A percentile compares a stretch with the other conserved stretches of the same genome.
Evolutionary conservation across 148 eudicot species (phyloP).

Genomic region (Amaranthus palmeri): DNA sequence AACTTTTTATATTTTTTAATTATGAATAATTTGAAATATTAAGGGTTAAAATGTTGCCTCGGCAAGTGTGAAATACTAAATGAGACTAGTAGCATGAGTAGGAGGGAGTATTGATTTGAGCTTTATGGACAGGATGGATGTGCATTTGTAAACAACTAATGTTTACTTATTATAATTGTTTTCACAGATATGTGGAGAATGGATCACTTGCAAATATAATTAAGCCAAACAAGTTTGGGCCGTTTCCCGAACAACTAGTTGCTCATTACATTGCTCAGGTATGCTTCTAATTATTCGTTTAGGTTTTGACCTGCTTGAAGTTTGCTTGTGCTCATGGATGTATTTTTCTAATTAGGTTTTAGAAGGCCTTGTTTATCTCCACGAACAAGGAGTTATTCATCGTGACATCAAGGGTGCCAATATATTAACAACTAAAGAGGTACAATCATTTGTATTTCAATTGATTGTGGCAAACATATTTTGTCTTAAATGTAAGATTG

Average conservation of each 20-base stretch:
- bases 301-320: neutral
- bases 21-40: too few relatives aligned
- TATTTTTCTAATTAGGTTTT: constrained; percentile 45
- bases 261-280: constrained; percentile 97
- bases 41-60: too few relatives aligned
- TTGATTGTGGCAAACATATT: neutral
- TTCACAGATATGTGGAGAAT: constrained; percentile 86
- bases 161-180: constrained; percentile 12
- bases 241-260: constrained; percentile 96
- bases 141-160: constrained; percentile 5
- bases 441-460: constrained; percentile 18
- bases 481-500: neutral
- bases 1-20: too few relatives aligned
- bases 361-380: constrained; percentile 98
- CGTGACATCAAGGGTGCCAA: constrained; percentile 99
- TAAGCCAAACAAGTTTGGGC: constrained; percentile 98
- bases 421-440: constrained; percentile 98
- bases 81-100: too few relatives aligned
- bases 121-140: constrained; percentile 1
- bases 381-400: constrained; percentile 99
- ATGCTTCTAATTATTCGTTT: constrained; percentile 17
- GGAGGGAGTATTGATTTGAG: neutral
- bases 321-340: constrained; percentile 11
- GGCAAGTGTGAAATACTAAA: too few relatives aligned
- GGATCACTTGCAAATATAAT: constrained; percentile 98